These are phyloP conservation scores for Gossypium gossypioides DNA, from an alignment of 441 rosid species.

Conservation along the genomic window DNA sequence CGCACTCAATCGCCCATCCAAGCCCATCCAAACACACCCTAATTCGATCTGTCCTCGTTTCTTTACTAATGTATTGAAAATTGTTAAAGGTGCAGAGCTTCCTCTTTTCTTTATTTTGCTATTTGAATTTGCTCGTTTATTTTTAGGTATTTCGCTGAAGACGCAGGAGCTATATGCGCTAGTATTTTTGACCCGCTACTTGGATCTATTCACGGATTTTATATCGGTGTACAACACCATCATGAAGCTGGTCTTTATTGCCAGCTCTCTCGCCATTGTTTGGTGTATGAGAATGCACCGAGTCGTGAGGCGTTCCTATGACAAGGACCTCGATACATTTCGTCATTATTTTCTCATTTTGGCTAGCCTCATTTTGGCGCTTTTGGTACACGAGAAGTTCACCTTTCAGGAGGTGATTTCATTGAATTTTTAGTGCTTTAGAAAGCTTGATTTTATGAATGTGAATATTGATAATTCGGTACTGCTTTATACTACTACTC, in stretches of 20 bases:
- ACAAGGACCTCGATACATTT: constrained; percentile 73
- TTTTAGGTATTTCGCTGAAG: constrained; percentile 68
- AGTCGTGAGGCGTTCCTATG: constrained; percentile 62
- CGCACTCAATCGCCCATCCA: too few species aligned
- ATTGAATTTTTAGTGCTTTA: not conserved
- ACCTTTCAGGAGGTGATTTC: constrained; percentile 56
- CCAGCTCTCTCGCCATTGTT: constrained; percentile 72
- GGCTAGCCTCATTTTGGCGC: constrained; percentile 52
- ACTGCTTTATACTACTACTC: not conserved
- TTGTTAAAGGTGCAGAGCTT: not conserved
- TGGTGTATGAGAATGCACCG: constrained; percentile 78
- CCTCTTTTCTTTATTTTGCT: not conserved
- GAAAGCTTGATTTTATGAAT: constrained; percentile 6
- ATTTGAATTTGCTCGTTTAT: not conserved
- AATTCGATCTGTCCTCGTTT: not conserved
- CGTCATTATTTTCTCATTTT: constrained; percentile 55
- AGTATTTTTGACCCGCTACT: constrained; percentile 71
- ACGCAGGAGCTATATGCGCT: constrained; percentile 84
- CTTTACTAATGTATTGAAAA: not conserved
- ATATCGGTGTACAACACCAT: constrained; percentile 64
- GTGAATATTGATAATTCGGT: not conserved
- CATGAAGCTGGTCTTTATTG: constrained; percentile 82
- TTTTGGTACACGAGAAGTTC: constrained; percentile 59
- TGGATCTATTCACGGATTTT: constrained; percentile 71
- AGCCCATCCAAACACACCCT: too few species aligned